phyloP scores from a whole-genome alignment of 2,329 filamentous ascomycete species.

The Cytospora piceicola region DNA sequence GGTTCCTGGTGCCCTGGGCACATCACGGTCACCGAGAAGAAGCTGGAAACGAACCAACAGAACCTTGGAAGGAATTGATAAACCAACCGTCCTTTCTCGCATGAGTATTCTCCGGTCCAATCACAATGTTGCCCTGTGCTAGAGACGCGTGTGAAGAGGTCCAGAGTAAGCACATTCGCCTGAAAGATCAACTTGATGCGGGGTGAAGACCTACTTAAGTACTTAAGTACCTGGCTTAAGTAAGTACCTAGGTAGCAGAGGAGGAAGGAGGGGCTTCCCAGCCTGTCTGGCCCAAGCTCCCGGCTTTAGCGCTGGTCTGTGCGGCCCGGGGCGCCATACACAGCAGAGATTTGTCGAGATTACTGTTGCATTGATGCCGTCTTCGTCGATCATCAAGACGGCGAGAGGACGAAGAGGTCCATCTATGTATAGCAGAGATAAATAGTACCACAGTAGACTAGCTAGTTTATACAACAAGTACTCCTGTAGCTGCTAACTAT shows the following conservation, averaged over 20 bases:
- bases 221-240: too few relatives aligned
- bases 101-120: neutral
- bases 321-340: slow-evolving; percentile 13
- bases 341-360: neutral
- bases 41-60: neutral
- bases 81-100: neutral
- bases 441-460: too few relatives aligned
- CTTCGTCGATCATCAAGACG: neutral
- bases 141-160: neutral
- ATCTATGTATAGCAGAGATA: too few relatives aligned
- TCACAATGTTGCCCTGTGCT: slow-evolving; percentile 1
- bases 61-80: neutral
- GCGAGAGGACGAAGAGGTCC: too few relatives aligned
- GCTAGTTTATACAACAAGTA: too few relatives aligned
- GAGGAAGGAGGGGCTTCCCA: neutral
- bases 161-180: neutral
- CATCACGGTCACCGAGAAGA: neutral
- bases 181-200: too few relatives aligned
- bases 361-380: neutral
- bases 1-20: neutral
- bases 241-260: too few relatives aligned
- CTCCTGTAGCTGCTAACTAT: too few relatives aligned
- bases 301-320: slow-evolving; percentile 20
- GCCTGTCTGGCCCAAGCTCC: neutral
- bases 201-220: too few relatives aligned